phyloP scores from a whole-genome alignment of 768 basidiomycete species.

The Terana coerulea region DNA sequence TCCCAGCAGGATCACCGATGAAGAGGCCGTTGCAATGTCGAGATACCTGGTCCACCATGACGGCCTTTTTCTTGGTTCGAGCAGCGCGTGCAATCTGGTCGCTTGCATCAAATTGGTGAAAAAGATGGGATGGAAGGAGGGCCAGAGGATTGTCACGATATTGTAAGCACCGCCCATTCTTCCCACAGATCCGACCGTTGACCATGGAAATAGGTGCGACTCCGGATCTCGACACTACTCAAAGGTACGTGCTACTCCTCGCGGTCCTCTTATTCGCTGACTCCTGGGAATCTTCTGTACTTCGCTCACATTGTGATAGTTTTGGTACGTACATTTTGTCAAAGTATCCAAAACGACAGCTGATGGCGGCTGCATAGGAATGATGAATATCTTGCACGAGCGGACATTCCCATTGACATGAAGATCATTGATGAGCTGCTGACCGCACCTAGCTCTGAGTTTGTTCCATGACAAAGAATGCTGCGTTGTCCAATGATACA shows the following conservation, averaged over 20 bases:
- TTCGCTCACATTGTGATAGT: slow-evolving; percentile 30
- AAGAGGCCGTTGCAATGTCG: slow-evolving; percentile 94
- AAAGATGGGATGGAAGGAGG: slow-evolving; percentile 62
- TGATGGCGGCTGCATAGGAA: slow-evolving; percentile 37
- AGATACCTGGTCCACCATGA: slow-evolving; percentile 88
- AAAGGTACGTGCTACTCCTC: slow-evolving; percentile 57
- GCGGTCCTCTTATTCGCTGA: not conserved
- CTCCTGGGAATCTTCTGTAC: not conserved
- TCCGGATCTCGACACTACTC: slow-evolving; percentile 91
- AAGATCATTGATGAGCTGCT: slow-evolving; percentile 39
- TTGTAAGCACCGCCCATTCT: slow-evolving; percentile 44
- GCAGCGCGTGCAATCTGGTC: slow-evolving; percentile 94
- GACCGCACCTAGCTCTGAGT: too few relatives aligned
- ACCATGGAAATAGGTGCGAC: slow-evolving; percentile 61
- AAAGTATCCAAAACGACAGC: not conserved
- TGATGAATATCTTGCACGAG: slow-evolving; percentile 43
- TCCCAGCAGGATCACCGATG: slow-evolving; percentile 75
- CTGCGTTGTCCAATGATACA: not conserved
- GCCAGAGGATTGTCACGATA: slow-evolving; percentile 80
- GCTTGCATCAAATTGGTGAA: slow-evolving; percentile 81
- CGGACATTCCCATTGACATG: slow-evolving; percentile 38
- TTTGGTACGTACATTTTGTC: slow-evolving; percentile 40
- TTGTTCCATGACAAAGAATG: not conserved
- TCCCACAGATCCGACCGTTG: not conserved
- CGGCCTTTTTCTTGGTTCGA: slow-evolving; percentile 93